Percentiles rank a stretch among this genome's conserved stretches.
These are phyloP conservation scores for Aspergillus indologenus DNA, from an alignment of 495 filamentous ascomycete genomes.

Conservation along the genomic window DNA sequence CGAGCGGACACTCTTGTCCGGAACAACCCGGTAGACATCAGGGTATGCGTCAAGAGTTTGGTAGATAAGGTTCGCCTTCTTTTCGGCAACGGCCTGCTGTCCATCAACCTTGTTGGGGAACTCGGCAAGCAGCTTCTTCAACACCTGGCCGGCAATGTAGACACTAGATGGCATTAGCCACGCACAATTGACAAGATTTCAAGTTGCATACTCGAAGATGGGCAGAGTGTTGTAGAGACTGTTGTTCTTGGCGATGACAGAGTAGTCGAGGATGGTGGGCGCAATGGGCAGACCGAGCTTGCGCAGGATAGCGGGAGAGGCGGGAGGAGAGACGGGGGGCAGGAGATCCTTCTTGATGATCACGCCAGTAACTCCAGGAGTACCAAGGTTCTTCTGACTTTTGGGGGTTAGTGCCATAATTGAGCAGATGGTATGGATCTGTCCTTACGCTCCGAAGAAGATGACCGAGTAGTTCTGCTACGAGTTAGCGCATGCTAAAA, in stretches of 20 bases:
- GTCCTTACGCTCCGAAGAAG: slow-evolving; percentile 34
- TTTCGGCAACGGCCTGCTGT: slow-evolving; percentile 50
- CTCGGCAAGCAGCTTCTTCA: slow-evolving; percentile 56
- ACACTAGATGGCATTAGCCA: slow-evolving; percentile 45
- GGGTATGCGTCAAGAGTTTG: slow-evolving; percentile 67
- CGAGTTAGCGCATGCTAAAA: slow-evolving; percentile 1
- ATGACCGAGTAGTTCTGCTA: slow-evolving; percentile 56
- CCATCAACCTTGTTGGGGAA: slow-evolving; percentile 41
- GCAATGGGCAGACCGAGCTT: slow-evolving; percentile 69
- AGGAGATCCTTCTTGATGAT: slow-evolving; percentile 77
- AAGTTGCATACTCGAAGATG: slow-evolving; percentile 67
- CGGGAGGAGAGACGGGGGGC: slow-evolving; percentile 55
- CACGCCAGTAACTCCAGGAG: slow-evolving; percentile 78
- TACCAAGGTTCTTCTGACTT: slow-evolving; percentile 82
- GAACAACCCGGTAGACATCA: slow-evolving; percentile 67
- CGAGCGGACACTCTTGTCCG: slow-evolving; percentile 67
- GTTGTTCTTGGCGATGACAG: slow-evolving; percentile 79
- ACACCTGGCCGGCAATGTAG: slow-evolving; percentile 82
- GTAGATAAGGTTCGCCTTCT: slow-evolving; percentile 73
- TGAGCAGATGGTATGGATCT: slow-evolving; percentile 13
- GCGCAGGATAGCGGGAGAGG: slow-evolving; percentile 61
- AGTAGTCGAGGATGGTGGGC: slow-evolving; percentile 74
- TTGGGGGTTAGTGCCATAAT: slow-evolving; percentile 6
- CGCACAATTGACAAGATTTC: background rate
- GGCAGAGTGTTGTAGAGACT: slow-evolving; percentile 92